These are phyloP conservation scores for Myxozyma neotropica DNA, from an alignment of 805 yeast genomes.

Conservation along the genomic window DNA sequence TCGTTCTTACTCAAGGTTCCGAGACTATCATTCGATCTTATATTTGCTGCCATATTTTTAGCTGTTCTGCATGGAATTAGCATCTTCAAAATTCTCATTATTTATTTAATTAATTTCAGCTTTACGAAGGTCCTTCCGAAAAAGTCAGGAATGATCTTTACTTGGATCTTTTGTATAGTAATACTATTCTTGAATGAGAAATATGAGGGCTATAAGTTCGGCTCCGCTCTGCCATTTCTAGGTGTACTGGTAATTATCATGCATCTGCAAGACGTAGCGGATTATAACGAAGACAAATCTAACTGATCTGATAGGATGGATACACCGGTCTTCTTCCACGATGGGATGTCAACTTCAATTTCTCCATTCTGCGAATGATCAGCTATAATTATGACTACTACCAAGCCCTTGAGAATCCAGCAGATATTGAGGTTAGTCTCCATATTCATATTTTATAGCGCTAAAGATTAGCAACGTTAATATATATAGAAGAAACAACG, in stretches of 20 bases:
- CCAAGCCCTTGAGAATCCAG: slow-evolving; percentile 4
- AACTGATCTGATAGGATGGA: slow-evolving; percentile 42
- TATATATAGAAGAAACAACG: slow-evolving; percentile 21
- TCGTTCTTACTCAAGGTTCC: slow-evolving; percentile 37
- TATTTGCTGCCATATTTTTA: slow-evolving; percentile 69
- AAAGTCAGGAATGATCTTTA: slow-evolving; percentile 36
- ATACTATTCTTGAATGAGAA: slow-evolving; percentile 77
- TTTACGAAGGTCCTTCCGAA: slow-evolving; percentile 46
- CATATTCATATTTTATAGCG: not conserved
- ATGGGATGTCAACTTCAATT: slow-evolving; percentile 96
- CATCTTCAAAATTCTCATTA: slow-evolving; percentile 59
- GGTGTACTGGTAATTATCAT: slow-evolving; percentile 49
- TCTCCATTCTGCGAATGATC: slow-evolving; percentile 79
- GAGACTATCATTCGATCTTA: slow-evolving; percentile 67
- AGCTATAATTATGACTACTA: slow-evolving; percentile 78
- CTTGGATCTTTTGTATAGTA: slow-evolving; percentile 82
- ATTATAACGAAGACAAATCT: not conserved
- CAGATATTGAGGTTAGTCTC: slow-evolving; percentile 27
- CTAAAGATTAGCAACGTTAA: slow-evolving; percentile 4
- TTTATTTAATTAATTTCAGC: slow-evolving; percentile 56
- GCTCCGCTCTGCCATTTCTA: slow-evolving; percentile 48
- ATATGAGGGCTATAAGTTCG: slow-evolving; percentile 57
- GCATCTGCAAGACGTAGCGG: too few relatives aligned
- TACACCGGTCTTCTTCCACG: slow-evolving; percentile 77
- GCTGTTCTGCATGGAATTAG: slow-evolving; percentile 81